phyloP scores from a whole-genome alignment of 805 yeast species.

The Yarrowia porcina region DNA sequence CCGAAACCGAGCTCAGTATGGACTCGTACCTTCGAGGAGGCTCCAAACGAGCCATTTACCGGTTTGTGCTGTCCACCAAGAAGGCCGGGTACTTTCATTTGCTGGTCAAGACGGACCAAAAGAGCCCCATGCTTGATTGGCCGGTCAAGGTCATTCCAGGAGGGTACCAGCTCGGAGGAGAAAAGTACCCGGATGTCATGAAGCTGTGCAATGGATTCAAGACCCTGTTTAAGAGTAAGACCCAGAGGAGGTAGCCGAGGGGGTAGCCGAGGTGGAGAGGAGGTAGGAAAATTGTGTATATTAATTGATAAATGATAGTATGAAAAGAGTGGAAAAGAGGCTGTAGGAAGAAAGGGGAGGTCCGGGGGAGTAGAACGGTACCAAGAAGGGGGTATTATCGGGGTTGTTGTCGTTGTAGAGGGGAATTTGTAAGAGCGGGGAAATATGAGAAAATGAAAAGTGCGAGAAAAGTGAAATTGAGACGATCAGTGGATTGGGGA shows the following conservation, averaged over 20 bases:
- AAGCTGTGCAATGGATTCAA: constrained; percentile 94
- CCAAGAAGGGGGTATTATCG: too few species aligned
- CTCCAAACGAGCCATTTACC: constrained; percentile 84
- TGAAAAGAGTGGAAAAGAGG: too few species aligned
- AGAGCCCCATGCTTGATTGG: constrained; percentile 64
- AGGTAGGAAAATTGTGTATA: too few species aligned
- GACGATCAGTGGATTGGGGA: too few species aligned
- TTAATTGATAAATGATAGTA: background rate
- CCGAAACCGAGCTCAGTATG: constrained; percentile 82
- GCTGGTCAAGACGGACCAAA: constrained; percentile 69
- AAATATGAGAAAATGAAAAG: too few species aligned
- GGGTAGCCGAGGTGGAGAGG: too few species aligned
- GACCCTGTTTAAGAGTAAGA: constrained; percentile 41
- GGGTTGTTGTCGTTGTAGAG: too few species aligned
- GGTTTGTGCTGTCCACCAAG: constrained; percentile 84
- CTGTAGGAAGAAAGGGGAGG: too few species aligned
- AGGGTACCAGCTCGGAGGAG: constrained; percentile 76
- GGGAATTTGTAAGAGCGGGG: too few species aligned
- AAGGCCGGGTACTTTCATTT: constrained; percentile 92
- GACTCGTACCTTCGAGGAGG: constrained; percentile 87
- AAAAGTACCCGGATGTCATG: constrained; percentile 84
- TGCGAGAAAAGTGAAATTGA: too few species aligned
- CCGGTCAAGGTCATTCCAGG: constrained; percentile 85
- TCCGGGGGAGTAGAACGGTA: too few species aligned
- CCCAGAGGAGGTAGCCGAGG: background rate